Evolutionary conservation across 2,329 filamentous ascomycete species (phyloP).

Genomic region (Aplosporella prunicola): DNA sequence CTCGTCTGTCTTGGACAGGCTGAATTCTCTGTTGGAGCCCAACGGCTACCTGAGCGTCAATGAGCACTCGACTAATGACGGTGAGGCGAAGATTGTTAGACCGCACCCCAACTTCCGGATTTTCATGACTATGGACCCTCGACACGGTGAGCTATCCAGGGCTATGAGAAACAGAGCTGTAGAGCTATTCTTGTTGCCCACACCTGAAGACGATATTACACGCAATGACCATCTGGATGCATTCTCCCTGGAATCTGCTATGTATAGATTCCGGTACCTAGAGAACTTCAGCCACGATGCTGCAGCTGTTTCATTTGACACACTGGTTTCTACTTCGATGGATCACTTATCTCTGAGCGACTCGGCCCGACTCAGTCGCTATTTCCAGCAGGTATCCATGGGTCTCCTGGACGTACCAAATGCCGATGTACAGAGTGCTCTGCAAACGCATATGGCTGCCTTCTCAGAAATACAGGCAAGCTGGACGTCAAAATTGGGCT

Average conservation of each 20-base stretch:
- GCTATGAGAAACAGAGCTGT: conserved; percentile 94
- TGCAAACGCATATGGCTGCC: conserved; percentile 7
- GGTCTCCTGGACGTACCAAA: conserved; percentile 8
- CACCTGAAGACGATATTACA: conserved; percentile 12
- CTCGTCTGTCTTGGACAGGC: conserved; percentile 81
- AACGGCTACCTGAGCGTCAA: conserved; percentile 84
- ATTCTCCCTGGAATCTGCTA: conserved; percentile 28
- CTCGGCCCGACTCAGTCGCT: conserved; percentile 18
- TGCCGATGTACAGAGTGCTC: not conserved
- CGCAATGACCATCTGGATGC: conserved; percentile 5
- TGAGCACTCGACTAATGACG: conserved; percentile 77
- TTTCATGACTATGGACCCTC: conserved; percentile 87
- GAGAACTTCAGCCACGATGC: conserved; percentile 11
- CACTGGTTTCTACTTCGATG: conserved; percentile 18
- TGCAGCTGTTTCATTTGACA: conserved; percentile 5
- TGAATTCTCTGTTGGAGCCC: conserved; percentile 90
- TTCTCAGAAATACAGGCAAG: conserved; percentile 24
- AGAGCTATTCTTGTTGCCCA: conserved; percentile 62
- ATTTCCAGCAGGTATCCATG: conserved; percentile 20
- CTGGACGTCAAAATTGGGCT: not conserved
- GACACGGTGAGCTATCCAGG: conserved; percentile 84
- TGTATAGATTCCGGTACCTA: conserved; percentile 31
- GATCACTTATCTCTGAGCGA: conserved; percentile 30
- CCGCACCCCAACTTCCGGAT: conserved; percentile 84
- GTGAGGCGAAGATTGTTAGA: conserved; percentile 66